phyloP scores from a whole-genome alignment of 176 grass and related monocot species.

The Eremochloa ophiuroides region DNA sequence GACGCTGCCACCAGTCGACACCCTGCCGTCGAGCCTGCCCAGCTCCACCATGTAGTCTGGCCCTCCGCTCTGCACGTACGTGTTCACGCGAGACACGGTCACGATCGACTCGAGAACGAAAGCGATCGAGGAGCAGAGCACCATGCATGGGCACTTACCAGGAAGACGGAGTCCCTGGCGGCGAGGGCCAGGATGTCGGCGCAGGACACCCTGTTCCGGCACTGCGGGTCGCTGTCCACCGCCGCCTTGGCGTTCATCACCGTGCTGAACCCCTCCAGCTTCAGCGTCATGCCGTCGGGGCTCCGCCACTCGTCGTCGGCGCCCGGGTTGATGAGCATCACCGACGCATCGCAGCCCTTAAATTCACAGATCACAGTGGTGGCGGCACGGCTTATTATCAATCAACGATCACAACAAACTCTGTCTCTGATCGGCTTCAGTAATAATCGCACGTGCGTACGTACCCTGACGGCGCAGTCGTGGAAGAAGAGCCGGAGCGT shows the following conservation, averaged over 20 bases:
- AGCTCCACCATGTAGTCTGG: constrained; percentile 64
- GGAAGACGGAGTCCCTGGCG: constrained; percentile 46
- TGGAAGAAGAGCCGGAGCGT: constrained; percentile 74
- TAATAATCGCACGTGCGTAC: neutral
- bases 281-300: constrained; percentile 46
- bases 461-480: constrained; percentile 61
- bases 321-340: constrained; percentile 50
- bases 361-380: neutral
- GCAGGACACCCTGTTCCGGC: constrained; percentile 65
- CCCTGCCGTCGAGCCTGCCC: constrained; percentile 56
- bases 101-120: neutral
- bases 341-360: constrained; percentile 66
- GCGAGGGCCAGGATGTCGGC: constrained; percentile 75
- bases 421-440: neutral
- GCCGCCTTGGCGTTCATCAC: constrained; percentile 52
- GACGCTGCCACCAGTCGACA: constrained; percentile 42
- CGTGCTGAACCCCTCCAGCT: constrained; percentile 43
- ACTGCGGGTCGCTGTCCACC: constrained; percentile 51
- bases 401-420: neutral
- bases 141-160: constrained; percentile 13
- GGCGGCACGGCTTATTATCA: neutral
- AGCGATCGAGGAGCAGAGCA: neutral
- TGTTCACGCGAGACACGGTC: neutral
- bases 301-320: constrained; percentile 62
- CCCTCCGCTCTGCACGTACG: constrained; percentile 49